Evolutionary conservation across 345 rosid genomes (phyloP).

Genomic region (Eucalyptus erythrocorys): DNA sequence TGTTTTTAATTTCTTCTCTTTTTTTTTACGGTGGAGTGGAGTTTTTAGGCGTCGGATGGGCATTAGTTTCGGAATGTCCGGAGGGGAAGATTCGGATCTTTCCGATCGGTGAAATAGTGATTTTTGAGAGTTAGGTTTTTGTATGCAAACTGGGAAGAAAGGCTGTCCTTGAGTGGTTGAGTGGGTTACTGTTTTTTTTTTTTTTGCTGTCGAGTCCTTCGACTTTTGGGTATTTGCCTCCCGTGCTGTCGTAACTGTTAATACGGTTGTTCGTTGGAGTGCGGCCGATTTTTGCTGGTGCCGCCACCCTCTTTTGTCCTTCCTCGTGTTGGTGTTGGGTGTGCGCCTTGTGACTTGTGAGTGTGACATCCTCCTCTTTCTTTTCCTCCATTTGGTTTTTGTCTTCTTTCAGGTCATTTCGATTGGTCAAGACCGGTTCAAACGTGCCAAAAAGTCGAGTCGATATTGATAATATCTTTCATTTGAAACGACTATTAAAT

Average conservation of each 20-base stretch:
- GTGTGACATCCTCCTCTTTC: not conserved
- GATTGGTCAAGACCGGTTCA: not conserved
- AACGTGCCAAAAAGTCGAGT: not conserved
- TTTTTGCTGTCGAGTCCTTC: not conserved
- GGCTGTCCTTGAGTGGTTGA: not conserved
- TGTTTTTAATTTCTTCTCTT: not conserved
- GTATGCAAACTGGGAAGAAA: not conserved
- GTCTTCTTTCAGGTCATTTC: not conserved
- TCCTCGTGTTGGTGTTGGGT: not conserved
- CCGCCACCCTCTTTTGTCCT: not conserved
- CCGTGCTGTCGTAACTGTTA: not conserved
- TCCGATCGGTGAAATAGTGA: constrained; percentile 1
- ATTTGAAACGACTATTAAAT: not conserved
- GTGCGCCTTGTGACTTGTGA: not conserved
- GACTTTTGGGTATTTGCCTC: not conserved
- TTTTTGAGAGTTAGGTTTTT: constrained; percentile 48
- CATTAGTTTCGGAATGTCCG: constrained; percentile 6
- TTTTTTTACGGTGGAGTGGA: not conserved
- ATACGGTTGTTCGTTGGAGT: not conserved
- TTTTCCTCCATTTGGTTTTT: not conserved
- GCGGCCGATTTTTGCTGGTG: not conserved
- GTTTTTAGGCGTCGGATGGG: constrained; percentile 34
- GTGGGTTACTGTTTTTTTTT: not conserved
- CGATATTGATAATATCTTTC: not conserved
- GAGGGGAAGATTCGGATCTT: constrained; percentile 33